Conservation (phyloP, 768 basidiomycete species). For the Gelatoporia subvermispora region DNA sequence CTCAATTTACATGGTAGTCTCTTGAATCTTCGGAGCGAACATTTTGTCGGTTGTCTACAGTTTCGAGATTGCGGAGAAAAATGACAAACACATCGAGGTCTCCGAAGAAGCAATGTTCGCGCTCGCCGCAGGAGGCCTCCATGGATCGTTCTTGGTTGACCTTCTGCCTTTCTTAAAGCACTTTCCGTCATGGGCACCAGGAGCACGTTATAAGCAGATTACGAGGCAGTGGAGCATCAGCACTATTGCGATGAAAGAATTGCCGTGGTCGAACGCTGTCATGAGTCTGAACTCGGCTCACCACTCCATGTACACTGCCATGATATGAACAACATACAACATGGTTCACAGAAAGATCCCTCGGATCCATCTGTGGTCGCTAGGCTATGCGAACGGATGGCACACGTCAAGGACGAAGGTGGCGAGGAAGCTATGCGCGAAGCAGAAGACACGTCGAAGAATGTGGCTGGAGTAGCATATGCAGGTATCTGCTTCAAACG, state of each 20-base stretch:
- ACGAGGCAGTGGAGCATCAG: background rate
- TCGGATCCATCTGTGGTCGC: conserved; percentile 7
- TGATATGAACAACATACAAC: background rate
- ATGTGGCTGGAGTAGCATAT: conserved; percentile 1
- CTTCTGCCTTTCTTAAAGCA: conserved; percentile 4
- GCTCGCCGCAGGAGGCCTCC: background rate
- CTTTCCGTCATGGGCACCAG: conserved; percentile 5
- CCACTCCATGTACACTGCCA: background rate
- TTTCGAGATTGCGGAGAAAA: conserved; percentile 7
- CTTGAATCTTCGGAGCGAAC: conserved; percentile 6
- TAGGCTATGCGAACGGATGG: conserved; percentile 13
- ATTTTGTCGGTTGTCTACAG: conserved; percentile 16
- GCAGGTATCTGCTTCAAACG: background rate
- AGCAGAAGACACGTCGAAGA: background rate
- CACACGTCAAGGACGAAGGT: conserved; percentile 12
- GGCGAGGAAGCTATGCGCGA: background rate
- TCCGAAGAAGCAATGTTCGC: background rate
- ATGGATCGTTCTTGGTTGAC: conserved; percentile 1
- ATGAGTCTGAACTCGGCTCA: conserved; percentile 21
- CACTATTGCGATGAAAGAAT: background rate
- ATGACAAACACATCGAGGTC: conserved; percentile 7
- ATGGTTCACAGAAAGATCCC: conserved; percentile 5
- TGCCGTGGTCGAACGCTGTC: background rate
- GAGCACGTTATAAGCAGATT: conserved; percentile 1
- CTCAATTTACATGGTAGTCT: conserved; percentile 3